phyloP scores from a whole-genome alignment of 2,329 filamentous ascomycete genomes.

The Capronia coronata region DNA sequence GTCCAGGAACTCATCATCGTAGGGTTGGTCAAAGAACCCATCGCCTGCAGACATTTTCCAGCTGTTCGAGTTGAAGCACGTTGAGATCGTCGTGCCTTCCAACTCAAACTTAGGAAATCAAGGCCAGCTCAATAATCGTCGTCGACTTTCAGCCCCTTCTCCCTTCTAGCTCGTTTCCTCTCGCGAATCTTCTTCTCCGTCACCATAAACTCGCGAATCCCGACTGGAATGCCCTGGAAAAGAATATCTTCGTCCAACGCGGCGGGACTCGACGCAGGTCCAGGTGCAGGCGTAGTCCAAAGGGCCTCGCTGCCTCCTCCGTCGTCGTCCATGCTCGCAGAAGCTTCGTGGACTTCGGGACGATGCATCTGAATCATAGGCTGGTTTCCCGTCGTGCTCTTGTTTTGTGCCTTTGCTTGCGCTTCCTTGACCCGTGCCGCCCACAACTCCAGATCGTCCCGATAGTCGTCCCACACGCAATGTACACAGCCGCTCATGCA shows the following conservation, averaged over 20 bases:
- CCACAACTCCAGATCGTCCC: constrained; percentile 92
- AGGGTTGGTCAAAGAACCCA: too few relatives aligned
- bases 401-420: constrained; percentile 35
- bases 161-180: constrained; percentile 46
- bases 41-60: too few relatives aligned
- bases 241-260: constrained; percentile 47
- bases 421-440: constrained; percentile 60
- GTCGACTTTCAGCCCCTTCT: background rate
- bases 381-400: constrained; percentile 10
- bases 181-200: constrained; percentile 85
- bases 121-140: constrained; percentile 2
- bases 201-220: constrained; percentile 95
- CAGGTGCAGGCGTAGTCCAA: constrained; percentile 47
- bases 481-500: constrained; percentile 99
- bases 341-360: constrained; percentile 44
- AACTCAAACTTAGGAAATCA: too few relatives aligned
- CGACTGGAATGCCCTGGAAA: constrained; percentile 77
- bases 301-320: constrained; percentile 67
- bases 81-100: too few relatives aligned
- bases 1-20: too few relatives aligned
- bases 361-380: constrained; percentile 29
- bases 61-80: too few relatives aligned
- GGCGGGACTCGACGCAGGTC: constrained; percentile 20
- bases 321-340: constrained; percentile 68
- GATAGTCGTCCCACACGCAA: constrained; percentile 89